Evolutionary conservation across 129 eudicot genomes (phyloP).

Genomic region (Flaveria linearis): DNA sequence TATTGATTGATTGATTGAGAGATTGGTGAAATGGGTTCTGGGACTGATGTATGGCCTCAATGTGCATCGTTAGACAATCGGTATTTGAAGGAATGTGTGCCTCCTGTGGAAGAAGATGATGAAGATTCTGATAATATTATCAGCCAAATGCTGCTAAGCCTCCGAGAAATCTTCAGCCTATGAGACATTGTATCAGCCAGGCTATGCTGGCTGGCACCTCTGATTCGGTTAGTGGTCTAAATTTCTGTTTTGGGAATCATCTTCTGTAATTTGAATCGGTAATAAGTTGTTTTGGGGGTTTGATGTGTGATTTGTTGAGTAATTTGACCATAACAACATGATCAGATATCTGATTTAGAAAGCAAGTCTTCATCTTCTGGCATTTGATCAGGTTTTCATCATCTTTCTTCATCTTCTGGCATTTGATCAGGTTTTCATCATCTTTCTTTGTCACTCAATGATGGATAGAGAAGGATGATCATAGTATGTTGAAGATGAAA

Average conservation of each 20-base stretch:
- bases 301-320: not conserved
- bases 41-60: conserved; percentile 49
- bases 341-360: not conserved
- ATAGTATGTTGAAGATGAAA: not conserved
- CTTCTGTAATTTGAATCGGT: not conserved
- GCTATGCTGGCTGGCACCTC: conserved; percentile 53
- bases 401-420: too few species aligned
- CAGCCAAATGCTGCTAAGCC: conserved; percentile 57
- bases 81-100: conserved; percentile 43
- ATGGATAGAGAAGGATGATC: not conserved
- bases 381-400: conserved; percentile 7
- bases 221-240: conserved; percentile 45
- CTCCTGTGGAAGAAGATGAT: conserved; percentile 42
- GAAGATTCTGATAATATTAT: conserved; percentile 42
- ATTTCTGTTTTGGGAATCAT: not conserved
- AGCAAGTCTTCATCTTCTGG: not conserved
- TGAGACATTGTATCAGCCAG: conserved; percentile 75
- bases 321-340: not conserved
- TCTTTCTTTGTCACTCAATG: not conserved
- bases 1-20: conserved; percentile 29
- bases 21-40: conserved; percentile 54
- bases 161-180: conserved; percentile 52
- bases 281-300: not conserved
- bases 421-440: conserved; percentile 7
- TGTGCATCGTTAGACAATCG: conserved; percentile 52